These are phyloP conservation scores for Penicillium daleae DNA, from an alignment of 495 filamentous ascomycete species.

Conservation along the genomic window DNA sequence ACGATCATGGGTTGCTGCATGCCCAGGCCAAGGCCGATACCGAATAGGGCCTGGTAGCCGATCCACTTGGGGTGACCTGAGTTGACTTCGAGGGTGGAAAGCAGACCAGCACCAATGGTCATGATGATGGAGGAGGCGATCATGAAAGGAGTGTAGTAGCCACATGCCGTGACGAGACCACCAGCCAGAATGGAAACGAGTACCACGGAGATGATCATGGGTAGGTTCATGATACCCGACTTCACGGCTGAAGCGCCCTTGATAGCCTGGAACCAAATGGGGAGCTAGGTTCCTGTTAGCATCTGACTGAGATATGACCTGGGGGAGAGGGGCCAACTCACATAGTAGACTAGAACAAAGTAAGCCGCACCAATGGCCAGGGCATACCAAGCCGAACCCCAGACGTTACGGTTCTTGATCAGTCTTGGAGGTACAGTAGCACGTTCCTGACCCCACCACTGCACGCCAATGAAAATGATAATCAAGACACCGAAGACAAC, in stretches of 20 bases:
- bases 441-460: slow-evolving; percentile 67
- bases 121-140: slow-evolving; percentile 60
- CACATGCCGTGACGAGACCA: slow-evolving; percentile 60
- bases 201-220: slow-evolving; percentile 67
- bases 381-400: slow-evolving; percentile 54
- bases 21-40: slow-evolving; percentile 68
- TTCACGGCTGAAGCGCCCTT: slow-evolving; percentile 67
- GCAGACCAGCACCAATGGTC: slow-evolving; percentile 69
- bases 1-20: slow-evolving; percentile 72
- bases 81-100: slow-evolving; percentile 63
- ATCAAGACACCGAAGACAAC: slow-evolving; percentile 71
- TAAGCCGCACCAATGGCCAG: slow-evolving; percentile 65
- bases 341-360: slow-evolving; percentile 65
- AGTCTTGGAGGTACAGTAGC: slow-evolving; percentile 79
- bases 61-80: slow-evolving; percentile 68
- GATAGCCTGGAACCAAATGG: slow-evolving; percentile 90
- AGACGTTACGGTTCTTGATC: slow-evolving; percentile 72
- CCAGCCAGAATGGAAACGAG: slow-evolving; percentile 65
- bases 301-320: background rate
- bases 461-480: slow-evolving; percentile 62
- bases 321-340: slow-evolving; percentile 19
- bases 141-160: slow-evolving; percentile 82
- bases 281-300: slow-evolving; percentile 58
- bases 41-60: slow-evolving; percentile 74
- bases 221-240: slow-evolving; percentile 79